Percentiles rank a stretch among this genome's conserved stretches.
These are phyloP conservation scores for Colletotrichum sp. DNA, from an alignment of 2,329 filamentous ascomycete species.

Conservation along the genomic window DNA sequence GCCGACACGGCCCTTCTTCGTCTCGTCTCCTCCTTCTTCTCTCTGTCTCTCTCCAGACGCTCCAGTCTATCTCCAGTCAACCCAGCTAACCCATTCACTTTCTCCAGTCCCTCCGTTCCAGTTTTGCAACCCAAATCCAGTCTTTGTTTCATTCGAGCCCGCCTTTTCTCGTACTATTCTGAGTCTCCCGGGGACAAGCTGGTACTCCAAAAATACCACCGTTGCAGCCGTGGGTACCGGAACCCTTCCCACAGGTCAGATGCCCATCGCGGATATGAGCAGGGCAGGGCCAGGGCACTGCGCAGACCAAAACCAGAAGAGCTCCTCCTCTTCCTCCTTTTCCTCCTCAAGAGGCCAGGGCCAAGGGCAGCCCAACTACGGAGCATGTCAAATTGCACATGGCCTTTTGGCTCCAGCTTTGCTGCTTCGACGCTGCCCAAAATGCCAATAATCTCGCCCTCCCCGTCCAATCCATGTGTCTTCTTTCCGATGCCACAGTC, in stretches of 20 bases:
- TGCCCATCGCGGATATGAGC: neutral
- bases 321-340: neutral
- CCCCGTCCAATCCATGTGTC: neutral
- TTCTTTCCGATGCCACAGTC: neutral
- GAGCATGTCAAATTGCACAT: neutral
- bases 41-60: neutral
- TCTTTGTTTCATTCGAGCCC: neutral
- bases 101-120: conserved; percentile 10
- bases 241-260: neutral
- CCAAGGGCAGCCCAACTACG: neutral
- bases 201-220: neutral
- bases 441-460: neutral
- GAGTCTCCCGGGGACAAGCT: neutral
- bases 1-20: neutral
- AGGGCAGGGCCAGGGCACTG: neutral
- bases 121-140: neutral
- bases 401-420: neutral
- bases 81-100: conserved; percentile 12
- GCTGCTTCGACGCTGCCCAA: neutral
- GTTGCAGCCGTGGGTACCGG: neutral
- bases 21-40: neutral
- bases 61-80: neutral
- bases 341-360: neutral
- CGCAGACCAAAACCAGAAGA: neutral
- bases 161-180: neutral